A percentile compares a stretch with the other conserved stretches of the same genome.
Evolutionary conservation across 495 filamentous ascomycete species (phyloP).

Genomic region (Physcia stellaris): DNA sequence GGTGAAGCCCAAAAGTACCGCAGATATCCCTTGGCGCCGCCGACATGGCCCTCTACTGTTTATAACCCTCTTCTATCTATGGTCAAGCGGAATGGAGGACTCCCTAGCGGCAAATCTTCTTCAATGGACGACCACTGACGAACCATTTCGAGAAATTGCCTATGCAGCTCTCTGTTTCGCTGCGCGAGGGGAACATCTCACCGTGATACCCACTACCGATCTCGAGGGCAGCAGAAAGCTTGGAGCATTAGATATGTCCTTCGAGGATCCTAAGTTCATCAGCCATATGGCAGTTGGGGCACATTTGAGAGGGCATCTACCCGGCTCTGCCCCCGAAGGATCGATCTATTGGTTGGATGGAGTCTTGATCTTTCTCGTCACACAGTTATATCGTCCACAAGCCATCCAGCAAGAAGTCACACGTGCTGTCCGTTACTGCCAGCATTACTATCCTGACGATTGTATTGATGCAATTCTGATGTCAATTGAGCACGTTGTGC

Average conservation of each 20-base stretch:
- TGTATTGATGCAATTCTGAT: slow-evolving; percentile 6
- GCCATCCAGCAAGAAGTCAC: slow-evolving; percentile 1
- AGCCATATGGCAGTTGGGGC: background rate
- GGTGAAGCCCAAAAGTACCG: slow-evolving; percentile 3
- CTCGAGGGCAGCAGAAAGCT: background rate
- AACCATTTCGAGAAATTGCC: slow-evolving; percentile 10
- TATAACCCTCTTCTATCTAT: background rate
- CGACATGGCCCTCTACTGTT: slow-evolving; percentile 6
- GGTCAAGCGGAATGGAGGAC: background rate
- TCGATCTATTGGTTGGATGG: slow-evolving; percentile 8
- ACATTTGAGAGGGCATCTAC: no score
- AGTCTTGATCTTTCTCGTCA: slow-evolving; percentile 6
- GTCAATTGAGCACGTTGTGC: slow-evolving; percentile 5
- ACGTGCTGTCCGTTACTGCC: background rate
- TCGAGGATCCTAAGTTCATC: background rate
- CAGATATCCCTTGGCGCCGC: background rate
- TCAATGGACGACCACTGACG: slow-evolving; percentile 1
- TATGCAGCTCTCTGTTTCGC: slow-evolving; percentile 7
- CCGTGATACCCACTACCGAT: background rate
- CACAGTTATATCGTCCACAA: slow-evolving; percentile 1
- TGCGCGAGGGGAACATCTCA: background rate
- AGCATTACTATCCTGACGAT: background rate
- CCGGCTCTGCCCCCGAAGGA: slow-evolving; percentile 3
- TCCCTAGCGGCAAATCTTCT: background rate
- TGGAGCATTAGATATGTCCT: background rate